Evolutionary conservation across 2,329 filamentous ascomycete genomes (phyloP).

Genomic region (Rosellinia necatrix): DNA sequence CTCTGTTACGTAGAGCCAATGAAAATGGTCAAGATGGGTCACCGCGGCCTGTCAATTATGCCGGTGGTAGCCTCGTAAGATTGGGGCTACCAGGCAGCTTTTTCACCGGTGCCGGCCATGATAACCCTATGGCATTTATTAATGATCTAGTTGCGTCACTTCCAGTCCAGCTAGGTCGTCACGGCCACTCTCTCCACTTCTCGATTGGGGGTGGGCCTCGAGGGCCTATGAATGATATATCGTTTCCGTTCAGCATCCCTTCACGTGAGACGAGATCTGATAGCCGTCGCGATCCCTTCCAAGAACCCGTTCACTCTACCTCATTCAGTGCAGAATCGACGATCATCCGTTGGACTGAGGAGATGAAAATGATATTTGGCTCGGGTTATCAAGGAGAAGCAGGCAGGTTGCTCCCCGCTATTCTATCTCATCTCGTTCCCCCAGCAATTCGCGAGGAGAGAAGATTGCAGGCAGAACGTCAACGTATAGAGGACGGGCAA

Average conservation of each 20-base stretch:
- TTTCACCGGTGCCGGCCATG: conserved; percentile 48
- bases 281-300: conserved; percentile 52
- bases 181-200: conserved; percentile 61
- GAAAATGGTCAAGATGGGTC: conserved; percentile 50
- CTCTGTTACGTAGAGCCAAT: conserved; percentile 72
- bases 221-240: conserved; percentile 58
- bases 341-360: conserved; percentile 81
- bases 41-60: conserved; percentile 53
- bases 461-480: conserved; percentile 60
- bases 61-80: conserved; percentile 55
- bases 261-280: conserved; percentile 52
- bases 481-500: conserved; percentile 62
- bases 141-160: conserved; percentile 62
- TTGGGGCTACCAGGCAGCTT: conserved; percentile 53
- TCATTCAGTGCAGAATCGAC: conserved; percentile 76
- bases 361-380: conserved; percentile 85
- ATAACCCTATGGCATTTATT: conserved; percentile 59
- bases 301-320: conserved; percentile 75
- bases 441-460: conserved; percentile 83
- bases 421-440: conserved; percentile 77
- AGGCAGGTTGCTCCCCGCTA: conserved; percentile 66
- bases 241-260: conserved; percentile 39
- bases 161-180: conserved; percentile 50
- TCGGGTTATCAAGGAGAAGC: conserved; percentile 69
- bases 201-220: conserved; percentile 58